Conservation (phyloP, 805 yeast genomes). For the Pichia scutulata region DNA sequence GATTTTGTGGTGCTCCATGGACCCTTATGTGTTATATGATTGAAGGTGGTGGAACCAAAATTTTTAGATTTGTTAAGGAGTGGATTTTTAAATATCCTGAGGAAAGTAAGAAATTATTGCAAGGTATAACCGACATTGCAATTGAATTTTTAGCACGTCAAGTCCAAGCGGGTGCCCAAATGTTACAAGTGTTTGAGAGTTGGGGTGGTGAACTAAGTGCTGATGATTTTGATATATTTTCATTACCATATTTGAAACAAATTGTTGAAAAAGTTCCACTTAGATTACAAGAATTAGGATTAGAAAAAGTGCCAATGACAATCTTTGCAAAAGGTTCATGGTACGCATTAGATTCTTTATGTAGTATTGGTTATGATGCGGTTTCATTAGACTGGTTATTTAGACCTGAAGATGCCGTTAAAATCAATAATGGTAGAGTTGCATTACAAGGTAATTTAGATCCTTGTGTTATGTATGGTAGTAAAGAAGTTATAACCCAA, state of each 20-base stretch:
- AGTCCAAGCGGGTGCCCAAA: conserved; percentile 96
- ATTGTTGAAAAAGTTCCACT: conserved; percentile 62
- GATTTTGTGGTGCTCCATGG: conserved; percentile 98
- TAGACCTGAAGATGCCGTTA: conserved; percentile 78
- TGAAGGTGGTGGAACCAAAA: conserved; percentile 92
- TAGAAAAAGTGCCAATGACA: conserved; percentile 77
- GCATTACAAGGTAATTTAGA: conserved; percentile 92
- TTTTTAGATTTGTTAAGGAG: conserved; percentile 84
- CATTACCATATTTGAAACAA: conserved; percentile 79
- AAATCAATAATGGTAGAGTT: conserved; percentile 65
- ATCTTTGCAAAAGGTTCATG: conserved; percentile 95
- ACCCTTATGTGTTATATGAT: conserved; percentile 93
- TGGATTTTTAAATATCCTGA: conserved; percentile 83
- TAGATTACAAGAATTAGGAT: conserved; percentile 64
- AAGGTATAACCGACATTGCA: conserved; percentile 78
- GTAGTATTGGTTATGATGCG: conserved; percentile 72
- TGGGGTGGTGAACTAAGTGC: conserved; percentile 98
- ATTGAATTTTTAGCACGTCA: conserved; percentile 90
- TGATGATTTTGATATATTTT: conserved; percentile 76
- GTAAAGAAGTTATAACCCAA: conserved; percentile 66
- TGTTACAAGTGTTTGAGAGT: conserved; percentile 92
- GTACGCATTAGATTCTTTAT: conserved; percentile 85
- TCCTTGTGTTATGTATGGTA: conserved; percentile 91
- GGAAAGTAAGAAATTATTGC: conserved; percentile 61
- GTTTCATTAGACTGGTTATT: conserved; percentile 93